A percentile compares a stretch with the other conserved stretches of the same genome.
phyloP scores from a whole-genome alignment of 768 basidiomycete species.

The Pulveroboletus sp. region DNA sequence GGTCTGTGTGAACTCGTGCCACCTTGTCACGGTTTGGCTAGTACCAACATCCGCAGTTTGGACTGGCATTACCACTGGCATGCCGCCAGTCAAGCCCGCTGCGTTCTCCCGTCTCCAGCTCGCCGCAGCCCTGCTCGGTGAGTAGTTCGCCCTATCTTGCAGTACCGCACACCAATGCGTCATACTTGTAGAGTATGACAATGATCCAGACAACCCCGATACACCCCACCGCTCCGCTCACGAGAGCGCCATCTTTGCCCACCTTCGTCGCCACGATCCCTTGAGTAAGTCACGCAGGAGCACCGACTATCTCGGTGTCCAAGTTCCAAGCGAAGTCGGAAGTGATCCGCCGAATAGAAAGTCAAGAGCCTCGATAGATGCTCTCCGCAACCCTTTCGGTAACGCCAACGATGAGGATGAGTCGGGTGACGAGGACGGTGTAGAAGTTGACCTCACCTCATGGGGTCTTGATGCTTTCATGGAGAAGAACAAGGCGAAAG shows the following conservation, averaged over 20 bases:
- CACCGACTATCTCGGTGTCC: conserved; percentile 63
- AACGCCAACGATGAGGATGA: conserved; percentile 58
- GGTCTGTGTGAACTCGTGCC: too few relatives aligned
- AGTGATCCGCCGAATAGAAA: conserved; percentile 47
- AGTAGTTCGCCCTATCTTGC: conserved; percentile 18
- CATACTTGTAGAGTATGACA: conserved; percentile 74
- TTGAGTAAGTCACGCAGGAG: conserved; percentile 52
- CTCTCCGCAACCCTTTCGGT: conserved; percentile 73
- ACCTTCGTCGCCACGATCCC: conserved; percentile 57
- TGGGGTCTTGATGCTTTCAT: conserved; percentile 84
- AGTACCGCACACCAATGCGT: not conserved
- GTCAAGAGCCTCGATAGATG: conserved; percentile 58
- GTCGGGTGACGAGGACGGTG: conserved; percentile 45
- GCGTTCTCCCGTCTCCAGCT: conserved; percentile 82
- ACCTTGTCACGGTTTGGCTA: not conserved
- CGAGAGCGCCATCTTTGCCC: conserved; percentile 85
- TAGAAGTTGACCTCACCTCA: conserved; percentile 77
- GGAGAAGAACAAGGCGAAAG: conserved; percentile 57
- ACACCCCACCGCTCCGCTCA: conserved; percentile 64
- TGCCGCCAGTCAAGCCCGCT: conserved; percentile 30
- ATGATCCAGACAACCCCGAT: conserved; percentile 69
- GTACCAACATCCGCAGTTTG: not conserved
- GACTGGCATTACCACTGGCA: conserved; percentile 3
- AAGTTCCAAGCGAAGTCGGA: conserved; percentile 62
- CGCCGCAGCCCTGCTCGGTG: conserved; percentile 83